phyloP scores from a whole-genome alignment of 2,329 filamentous ascomycete species.

The Aureobasidium mangrovei region DNA sequence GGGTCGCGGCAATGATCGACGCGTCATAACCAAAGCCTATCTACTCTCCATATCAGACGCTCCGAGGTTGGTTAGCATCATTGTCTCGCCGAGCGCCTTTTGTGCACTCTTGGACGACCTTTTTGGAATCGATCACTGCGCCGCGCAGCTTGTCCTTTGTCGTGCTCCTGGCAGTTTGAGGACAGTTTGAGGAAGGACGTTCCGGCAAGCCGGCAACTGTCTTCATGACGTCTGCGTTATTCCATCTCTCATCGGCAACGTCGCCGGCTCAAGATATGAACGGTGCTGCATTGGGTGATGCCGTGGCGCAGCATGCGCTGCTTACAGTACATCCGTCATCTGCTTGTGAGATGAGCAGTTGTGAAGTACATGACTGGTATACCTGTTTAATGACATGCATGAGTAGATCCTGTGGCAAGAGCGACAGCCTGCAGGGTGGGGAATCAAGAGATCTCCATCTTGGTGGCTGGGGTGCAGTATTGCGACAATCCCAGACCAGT shows the following conservation, averaged over 20 bases:
- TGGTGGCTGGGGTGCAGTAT: conserved; percentile 3
- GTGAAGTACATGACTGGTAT: neutral
- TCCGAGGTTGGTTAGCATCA: neutral
- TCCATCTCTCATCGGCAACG: conserved; percentile 3
- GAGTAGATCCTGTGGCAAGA: conserved; percentile 2
- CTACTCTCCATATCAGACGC: conserved; percentile 5
- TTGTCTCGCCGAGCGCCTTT: neutral
- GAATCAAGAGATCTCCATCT: neutral
- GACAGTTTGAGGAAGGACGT: neutral
- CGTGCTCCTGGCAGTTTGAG: too few species aligned
- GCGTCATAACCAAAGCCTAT: conserved; percentile 12
- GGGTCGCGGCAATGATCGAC: conserved; percentile 8
- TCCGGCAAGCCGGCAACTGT: conserved; percentile 9
- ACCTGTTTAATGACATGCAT: conserved; percentile 7
- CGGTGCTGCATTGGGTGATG: neutral
- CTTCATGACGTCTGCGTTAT: neutral
- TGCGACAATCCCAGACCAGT: conserved; percentile 1
- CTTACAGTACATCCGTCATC: neutral
- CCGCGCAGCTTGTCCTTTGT: too few species aligned
- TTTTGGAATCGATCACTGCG: neutral
- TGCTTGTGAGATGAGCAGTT: conserved; percentile 3
- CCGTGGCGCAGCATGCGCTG: neutral
- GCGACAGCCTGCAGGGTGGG: neutral
- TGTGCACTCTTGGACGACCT: neutral
- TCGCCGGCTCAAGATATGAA: neutral